Evolutionary conservation across 139 green algal species (phyloP).

Genomic region (Chlamydomonas schloesseri): DNA sequence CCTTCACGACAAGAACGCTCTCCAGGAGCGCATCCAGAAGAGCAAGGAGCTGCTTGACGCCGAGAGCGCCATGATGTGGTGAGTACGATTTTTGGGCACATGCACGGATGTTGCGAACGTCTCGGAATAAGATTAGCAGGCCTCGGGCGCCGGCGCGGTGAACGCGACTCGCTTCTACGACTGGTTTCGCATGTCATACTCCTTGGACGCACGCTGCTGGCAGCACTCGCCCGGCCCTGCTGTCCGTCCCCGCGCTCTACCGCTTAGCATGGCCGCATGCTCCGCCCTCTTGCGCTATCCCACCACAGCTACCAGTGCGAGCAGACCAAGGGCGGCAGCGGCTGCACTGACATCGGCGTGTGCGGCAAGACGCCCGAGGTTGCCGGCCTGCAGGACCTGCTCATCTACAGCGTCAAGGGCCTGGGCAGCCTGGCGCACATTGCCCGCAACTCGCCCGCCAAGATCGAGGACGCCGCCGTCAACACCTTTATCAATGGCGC

Average conservation of each 20-base stretch:
- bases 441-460: conserved; percentile 12
- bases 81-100: not conserved
- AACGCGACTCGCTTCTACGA: no score
- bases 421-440: conserved; percentile 20
- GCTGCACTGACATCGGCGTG: conserved; percentile 64
- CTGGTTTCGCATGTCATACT: no score
- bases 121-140: no score
- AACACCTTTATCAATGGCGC: conserved; percentile 67
- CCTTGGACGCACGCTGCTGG: no score
- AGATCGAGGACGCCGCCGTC: conserved; percentile 41
- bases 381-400: conserved; percentile 70
- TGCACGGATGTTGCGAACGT: no score
- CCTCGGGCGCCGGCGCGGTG: no score
- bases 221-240: no score
- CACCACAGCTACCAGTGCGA: conserved; percentile 55
- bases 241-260: no score
- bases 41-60: not conserved
- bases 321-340: conserved; percentile 70
- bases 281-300: no score
- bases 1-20: no score
- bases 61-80: conserved; percentile 23
- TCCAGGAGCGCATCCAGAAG: no score
- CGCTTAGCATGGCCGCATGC: no score
- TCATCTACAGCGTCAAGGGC: conserved; percentile 64
- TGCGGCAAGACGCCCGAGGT: conserved; percentile 73